phyloP scores from a whole-genome alignment of 176 grass and related monocot genomes.

The Tuctoria greenei region DNA sequence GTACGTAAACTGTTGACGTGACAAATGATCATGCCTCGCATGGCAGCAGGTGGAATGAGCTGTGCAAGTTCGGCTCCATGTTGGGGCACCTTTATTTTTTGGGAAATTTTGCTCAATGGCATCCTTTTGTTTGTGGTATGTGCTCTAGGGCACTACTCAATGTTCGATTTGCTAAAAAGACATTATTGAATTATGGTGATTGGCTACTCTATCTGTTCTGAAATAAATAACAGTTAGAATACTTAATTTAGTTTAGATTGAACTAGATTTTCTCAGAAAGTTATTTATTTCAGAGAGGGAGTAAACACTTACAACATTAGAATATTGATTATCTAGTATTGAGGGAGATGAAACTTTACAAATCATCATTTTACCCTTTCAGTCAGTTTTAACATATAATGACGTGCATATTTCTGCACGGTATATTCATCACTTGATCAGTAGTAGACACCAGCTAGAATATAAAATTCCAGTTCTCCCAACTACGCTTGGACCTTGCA shows the following conservation, averaged over 20 bases:
- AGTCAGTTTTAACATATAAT: slow-evolving; percentile 47
- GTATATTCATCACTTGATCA: slow-evolving; percentile 33
- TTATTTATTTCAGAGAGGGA: too few relatives aligned
- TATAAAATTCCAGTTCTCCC: too few relatives aligned
- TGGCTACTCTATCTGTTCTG: too few relatives aligned
- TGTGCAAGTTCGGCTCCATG: neutral
- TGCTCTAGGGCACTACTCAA: neutral
- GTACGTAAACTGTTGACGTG: slow-evolving; percentile 11
- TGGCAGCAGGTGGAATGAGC: slow-evolving; percentile 1
- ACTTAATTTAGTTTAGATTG: too few relatives aligned
- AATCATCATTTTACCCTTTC: slow-evolving; percentile 7
- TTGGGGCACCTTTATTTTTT: neutral
- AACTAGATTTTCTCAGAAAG: too few relatives aligned
- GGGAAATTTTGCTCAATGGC: too few relatives aligned
- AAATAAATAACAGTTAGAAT: too few relatives aligned
- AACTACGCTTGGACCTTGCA: neutral
- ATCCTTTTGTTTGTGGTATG: neutral
- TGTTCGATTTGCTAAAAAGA: slow-evolving; percentile 21
- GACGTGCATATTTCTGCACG: slow-evolving; percentile 83
- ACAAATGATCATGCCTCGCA: slow-evolving; percentile 1
- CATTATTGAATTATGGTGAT: too few relatives aligned
- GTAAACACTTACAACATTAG: too few relatives aligned
- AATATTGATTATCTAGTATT: too few relatives aligned
- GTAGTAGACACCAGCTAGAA: too few relatives aligned
- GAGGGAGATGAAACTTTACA: too few relatives aligned